Conservation (phyloP, 2,329 filamentous ascomycete species). For the Coniochaeta pulveracea region DNA sequence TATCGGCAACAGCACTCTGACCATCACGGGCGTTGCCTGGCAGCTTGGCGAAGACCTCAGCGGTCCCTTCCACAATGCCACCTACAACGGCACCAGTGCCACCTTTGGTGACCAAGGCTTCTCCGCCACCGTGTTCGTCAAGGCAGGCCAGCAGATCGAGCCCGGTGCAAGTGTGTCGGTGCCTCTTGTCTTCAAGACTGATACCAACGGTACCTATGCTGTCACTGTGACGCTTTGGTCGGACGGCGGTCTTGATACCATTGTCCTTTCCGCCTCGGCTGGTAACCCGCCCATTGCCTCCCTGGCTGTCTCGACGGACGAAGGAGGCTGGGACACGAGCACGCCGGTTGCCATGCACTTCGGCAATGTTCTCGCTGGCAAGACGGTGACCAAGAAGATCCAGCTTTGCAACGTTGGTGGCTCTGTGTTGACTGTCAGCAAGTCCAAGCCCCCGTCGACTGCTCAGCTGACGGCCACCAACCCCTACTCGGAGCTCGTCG, state of each 20-base stretch:
- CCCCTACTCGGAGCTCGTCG: conserved; percentile 18
- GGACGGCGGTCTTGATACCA: conserved; percentile 19
- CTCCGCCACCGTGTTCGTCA: conserved; percentile 17
- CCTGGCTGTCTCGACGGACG: conserved; percentile 21
- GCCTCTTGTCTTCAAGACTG: conserved; percentile 21
- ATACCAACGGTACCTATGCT: conserved; percentile 19
- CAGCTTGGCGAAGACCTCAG: conserved; percentile 13
- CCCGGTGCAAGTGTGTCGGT: conserved; percentile 19
- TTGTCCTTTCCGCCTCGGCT: conserved; percentile 21
- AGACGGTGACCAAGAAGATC: conserved; percentile 17
- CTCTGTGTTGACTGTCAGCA: conserved; percentile 22
- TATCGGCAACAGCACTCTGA: conserved; percentile 21
- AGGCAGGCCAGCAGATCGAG: conserved; percentile 16
- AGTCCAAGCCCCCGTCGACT: conserved; percentile 22
- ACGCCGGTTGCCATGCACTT: conserved; percentile 16
- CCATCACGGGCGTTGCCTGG: conserved; percentile 22
- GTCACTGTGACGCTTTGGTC: conserved; percentile 23
- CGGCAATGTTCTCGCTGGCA: conserved; percentile 19
- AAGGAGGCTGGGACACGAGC: conserved; percentile 18
- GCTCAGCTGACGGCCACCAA: conserved; percentile 21
- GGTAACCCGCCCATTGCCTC: conserved; percentile 21
- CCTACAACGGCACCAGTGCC: conserved; percentile 10
- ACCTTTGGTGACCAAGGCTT: conserved; percentile 19
- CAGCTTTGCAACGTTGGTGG: conserved; percentile 25
- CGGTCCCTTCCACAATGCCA: conserved; percentile 18